Percentiles rank a stretch among this genome's conserved stretches.
These are phyloP conservation scores for Tolypocladium nubicola DNA, from an alignment of 2,329 filamentous ascomycete genomes.

Conservation along the genomic window DNA sequence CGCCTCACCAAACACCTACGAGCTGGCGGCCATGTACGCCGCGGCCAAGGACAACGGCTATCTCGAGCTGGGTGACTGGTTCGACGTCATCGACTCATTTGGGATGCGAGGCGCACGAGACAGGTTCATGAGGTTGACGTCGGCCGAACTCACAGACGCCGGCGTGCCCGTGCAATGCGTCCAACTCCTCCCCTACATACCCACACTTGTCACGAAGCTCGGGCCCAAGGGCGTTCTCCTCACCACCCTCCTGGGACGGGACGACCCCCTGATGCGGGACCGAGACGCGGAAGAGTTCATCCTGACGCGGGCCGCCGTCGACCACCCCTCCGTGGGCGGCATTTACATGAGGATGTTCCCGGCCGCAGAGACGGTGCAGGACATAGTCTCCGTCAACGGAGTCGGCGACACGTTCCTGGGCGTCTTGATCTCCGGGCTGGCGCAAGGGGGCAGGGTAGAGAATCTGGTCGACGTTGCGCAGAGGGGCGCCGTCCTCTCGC, in stretches of 20 bases:
- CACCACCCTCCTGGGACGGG: constrained; percentile 56
- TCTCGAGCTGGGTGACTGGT: constrained; percentile 67
- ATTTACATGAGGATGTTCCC: constrained; percentile 73
- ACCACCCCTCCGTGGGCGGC: constrained; percentile 51
- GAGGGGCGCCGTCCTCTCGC: constrained; percentile 64
- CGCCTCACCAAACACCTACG: constrained; percentile 72
- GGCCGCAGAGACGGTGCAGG: constrained; percentile 51
- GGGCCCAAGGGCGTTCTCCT: constrained; percentile 67
- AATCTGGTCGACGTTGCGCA: constrained; percentile 72
- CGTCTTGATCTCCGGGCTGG: constrained; percentile 69
- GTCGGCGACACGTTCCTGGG: constrained; percentile 91
- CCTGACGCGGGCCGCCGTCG: constrained; percentile 48
- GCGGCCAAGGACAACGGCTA: constrained; percentile 56
- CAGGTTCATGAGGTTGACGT: constrained; percentile 59
- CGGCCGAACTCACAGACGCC: constrained; percentile 56
- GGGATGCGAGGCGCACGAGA: constrained; percentile 67
- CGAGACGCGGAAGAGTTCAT: constrained; percentile 58
- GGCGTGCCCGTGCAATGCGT: constrained; percentile 77
- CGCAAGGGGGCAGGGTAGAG: constrained; percentile 43
- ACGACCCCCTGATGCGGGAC: constrained; percentile 56
- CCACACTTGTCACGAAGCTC: constrained; percentile 75
- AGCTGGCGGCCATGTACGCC: constrained; percentile 69
- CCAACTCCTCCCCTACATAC: constrained; percentile 80
- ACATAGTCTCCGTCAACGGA: constrained; percentile 85
- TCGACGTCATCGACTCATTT: constrained; percentile 66